A percentile compares a stretch with the other conserved stretches of the same genome.
Conservation (phyloP, 129 eudicot species). For the Kitagawia praeruptora region DNA sequence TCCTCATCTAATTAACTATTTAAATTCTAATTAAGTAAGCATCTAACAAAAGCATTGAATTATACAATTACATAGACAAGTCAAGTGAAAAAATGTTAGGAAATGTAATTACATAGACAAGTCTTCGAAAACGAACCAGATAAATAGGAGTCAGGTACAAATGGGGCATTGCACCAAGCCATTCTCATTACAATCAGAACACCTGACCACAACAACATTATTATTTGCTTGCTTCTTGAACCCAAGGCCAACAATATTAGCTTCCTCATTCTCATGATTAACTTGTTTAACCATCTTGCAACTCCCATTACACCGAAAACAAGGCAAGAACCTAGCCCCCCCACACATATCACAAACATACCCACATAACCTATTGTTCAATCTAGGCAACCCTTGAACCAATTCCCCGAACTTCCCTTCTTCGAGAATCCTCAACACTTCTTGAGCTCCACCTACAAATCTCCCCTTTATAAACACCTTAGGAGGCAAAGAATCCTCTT, state of each 20-base stretch:
- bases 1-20: neutral
- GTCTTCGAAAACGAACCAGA: neutral
- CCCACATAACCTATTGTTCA: constrained; percentile 24
- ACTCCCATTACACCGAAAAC: constrained; percentile 78
- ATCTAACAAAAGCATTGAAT: neutral
- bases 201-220: constrained; percentile 37
- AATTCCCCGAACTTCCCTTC: constrained; percentile 54
- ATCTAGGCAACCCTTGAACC: constrained; percentile 58
- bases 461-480: constrained; percentile 73
- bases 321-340: constrained; percentile 71
- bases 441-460: constrained; percentile 73
- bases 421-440: constrained; percentile 53
- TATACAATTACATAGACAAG: neutral
- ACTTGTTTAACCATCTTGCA: constrained; percentile 50
- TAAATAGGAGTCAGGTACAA: constrained; percentile 43
- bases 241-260: neutral
- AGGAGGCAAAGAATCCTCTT: constrained; percentile 51
- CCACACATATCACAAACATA: constrained; percentile 84
- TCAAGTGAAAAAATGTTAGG: neutral
- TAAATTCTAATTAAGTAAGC: neutral
- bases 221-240: neutral
- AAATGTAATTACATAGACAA: neutral
- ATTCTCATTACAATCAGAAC: constrained; percentile 90
- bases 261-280: constrained; percentile 10
- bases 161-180: constrained; percentile 79